These are phyloP conservation scores for Nymphaea colorata DNA, from an alignment of 164 flowering plant species.

Conservation along the genomic window DNA sequence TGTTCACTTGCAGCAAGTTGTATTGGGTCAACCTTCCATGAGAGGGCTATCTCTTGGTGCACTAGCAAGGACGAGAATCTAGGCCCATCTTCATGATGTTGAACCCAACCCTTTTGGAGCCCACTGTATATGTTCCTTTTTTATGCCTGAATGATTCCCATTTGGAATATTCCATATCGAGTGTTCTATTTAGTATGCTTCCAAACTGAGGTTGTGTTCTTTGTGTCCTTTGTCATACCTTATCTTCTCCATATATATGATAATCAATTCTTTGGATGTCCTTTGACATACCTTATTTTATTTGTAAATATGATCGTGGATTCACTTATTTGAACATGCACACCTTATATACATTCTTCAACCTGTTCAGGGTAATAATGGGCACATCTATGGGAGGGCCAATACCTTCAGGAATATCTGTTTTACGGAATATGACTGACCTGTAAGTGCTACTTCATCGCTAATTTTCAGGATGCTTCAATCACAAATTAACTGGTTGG, in stretches of 20 bases:
- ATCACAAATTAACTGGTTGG: neutral
- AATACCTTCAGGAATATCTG: conserved; percentile 45
- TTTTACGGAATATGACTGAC: conserved; percentile 26
- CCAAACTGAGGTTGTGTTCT: neutral
- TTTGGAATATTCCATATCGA: no score
- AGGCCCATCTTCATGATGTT: no score
- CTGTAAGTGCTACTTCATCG: conserved; percentile 19
- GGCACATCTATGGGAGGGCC: conserved; percentile 65
- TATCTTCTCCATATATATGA: no score
- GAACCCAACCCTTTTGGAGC: no score
- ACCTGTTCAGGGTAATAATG: conserved; percentile 36
- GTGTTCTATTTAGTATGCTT: neutral
- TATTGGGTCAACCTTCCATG: no score
- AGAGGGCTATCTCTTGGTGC: no score
- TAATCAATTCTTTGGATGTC: neutral
- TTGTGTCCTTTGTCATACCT: neutral
- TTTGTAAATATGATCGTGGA: neutral
- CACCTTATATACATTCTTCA: neutral
- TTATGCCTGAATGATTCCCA: no score
- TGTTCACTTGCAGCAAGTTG: no score
- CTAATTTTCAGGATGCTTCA: neutral
- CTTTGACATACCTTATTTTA: neutral
- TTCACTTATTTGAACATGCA: neutral
- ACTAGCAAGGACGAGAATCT: no score
- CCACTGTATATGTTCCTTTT: no score